A percentile compares a stretch with the other conserved stretches of the same genome.
Evolutionary conservation across 768 basidiomycete species (phyloP).

Genomic region (Pleurotus eryngii): DNA sequence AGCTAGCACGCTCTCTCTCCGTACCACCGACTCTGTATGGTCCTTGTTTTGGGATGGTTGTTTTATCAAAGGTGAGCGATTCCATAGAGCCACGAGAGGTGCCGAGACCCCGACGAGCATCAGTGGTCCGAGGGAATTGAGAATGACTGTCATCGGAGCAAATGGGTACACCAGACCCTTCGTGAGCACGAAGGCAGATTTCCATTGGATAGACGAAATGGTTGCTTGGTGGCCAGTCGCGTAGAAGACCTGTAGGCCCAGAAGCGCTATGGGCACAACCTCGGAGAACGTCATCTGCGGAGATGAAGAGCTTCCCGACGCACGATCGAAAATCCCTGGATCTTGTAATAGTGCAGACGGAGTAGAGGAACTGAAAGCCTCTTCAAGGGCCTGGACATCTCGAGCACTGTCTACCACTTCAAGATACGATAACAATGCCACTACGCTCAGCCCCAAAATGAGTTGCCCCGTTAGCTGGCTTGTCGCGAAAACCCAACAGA

Average conservation of each 20-base stretch:
- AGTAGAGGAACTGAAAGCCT: slow-evolving; percentile 45
- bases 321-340: slow-evolving; percentile 22
- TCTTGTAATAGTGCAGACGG: slow-evolving; percentile 35
- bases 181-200: slow-evolving; percentile 82
- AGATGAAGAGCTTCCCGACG: slow-evolving; percentile 14
- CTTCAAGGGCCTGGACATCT: slow-evolving; percentile 57
- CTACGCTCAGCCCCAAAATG: slow-evolving; percentile 56
- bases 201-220: slow-evolving; percentile 92
- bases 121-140: slow-evolving; percentile 77
- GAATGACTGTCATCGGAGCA: slow-evolving; percentile 66
- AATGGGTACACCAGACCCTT: slow-evolving; percentile 66
- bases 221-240: slow-evolving; percentile 91
- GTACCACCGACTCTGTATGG: slow-evolving; percentile 15
- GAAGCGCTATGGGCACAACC: slow-evolving; percentile 67
- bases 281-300: slow-evolving; percentile 59
- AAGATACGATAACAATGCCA: slow-evolving; percentile 71
- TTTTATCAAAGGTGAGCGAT: slow-evolving; percentile 57
- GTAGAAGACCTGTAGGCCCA: slow-evolving; percentile 78
- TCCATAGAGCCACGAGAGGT: slow-evolving; percentile 81
- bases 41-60: background rate
- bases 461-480: slow-evolving; percentile 85
- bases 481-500: slow-evolving; percentile 60
- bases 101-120: slow-evolving; percentile 62
- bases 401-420: slow-evolving; percentile 81
- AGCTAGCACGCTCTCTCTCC: slow-evolving; percentile 45